Base-by-base conservation (phyloP, 73 alveolate species). In the Symbiodinium natans region DNA sequence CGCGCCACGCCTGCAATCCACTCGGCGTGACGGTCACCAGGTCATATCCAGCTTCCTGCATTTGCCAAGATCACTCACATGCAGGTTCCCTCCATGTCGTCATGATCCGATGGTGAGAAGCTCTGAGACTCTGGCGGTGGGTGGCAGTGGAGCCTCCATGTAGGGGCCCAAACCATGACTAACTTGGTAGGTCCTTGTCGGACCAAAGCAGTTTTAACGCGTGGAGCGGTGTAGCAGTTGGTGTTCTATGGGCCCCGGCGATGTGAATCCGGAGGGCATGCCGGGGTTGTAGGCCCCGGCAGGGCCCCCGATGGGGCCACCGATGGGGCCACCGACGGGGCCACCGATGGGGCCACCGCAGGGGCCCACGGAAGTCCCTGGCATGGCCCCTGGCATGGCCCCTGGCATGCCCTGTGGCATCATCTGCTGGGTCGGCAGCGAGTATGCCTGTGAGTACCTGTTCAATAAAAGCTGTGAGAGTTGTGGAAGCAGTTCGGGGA, bases 21-120 rank as follows among this genome's bases (percentile, higher is more conserved):
- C 56, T 33, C 17, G 93, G 93, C 10, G 93, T 86, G 41, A 86
- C 93, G n/a, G 93, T 86, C 56, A 86, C 93, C 93, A 86, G 40
- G 9, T 86, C 93, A 31, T 86, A 86, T 31, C 93, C 93, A 21
- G 93, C 93, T 13, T 86, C 93, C 59, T 13, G 29, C 82, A 34
- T 63, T 1, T n/a, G 0, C 27, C 5, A 59, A 3, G 5, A 59
- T 3, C 34, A 68, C 13, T 0, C 19, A n/a, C n/a, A n/a, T n/a
- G n/a, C n/a, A n/a, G n/a, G n/a, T n/a, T n/a, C 23, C 63, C 63
- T 10, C 8, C 23, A 8, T 8, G 63, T 17, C 63, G 63, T 48
- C 23, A 17, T 8, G 63, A 17, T 8, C 63, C 8, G 63, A 8
- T 8, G 63, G 63, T 68, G 39, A 25, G 82, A 25, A n/a, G 1